Conservation (phyloP, 495 filamentous ascomycete genomes). For the Staphylotrichum tortipilum region DNA sequence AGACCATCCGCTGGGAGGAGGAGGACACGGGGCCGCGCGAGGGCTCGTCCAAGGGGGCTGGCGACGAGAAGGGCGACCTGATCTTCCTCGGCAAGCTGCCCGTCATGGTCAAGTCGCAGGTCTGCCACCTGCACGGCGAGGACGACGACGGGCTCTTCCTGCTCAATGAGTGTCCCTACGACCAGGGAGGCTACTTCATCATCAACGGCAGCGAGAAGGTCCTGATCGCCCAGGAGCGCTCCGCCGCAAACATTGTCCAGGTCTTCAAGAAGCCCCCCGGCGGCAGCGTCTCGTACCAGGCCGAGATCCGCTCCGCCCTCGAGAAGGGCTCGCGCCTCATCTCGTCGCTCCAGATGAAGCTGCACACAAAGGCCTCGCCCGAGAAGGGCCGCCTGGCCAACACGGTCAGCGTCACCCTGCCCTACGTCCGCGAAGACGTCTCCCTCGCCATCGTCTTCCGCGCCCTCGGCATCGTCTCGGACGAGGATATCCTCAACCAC, state of each 20-base stretch:
- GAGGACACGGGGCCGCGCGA: constrained; percentile 34
- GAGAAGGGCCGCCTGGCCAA: constrained; percentile 71
- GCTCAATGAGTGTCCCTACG: constrained; percentile 92
- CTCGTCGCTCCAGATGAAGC: constrained; percentile 78
- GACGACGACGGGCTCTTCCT: constrained; percentile 72
- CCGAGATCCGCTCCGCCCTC: constrained; percentile 91
- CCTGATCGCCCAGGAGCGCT: constrained; percentile 92
- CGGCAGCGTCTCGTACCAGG: constrained; percentile 79
- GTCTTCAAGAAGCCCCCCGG: constrained; percentile 94
- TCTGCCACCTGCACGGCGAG: constrained; percentile 77
- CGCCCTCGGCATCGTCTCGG: constrained; percentile 90
- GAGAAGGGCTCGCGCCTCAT: constrained; percentile 94
- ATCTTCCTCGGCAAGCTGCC: constrained; percentile 91
- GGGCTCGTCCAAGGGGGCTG: constrained; percentile 33
- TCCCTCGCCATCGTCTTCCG: constrained; percentile 92
- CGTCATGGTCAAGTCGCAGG: constrained; percentile 93
- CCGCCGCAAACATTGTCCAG: constrained; percentile 95
- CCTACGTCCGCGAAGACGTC: constrained; percentile 88
- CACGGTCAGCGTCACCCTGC: constrained; percentile 79
- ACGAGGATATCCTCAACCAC: constrained; percentile 95
- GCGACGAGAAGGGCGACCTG: constrained; percentile 30
- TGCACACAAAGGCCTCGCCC: constrained; percentile 74
- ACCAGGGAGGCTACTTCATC: constrained; percentile 96
- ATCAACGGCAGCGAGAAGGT: constrained; percentile 99
- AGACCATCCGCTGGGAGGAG: constrained; percentile 51